A percentile compares a stretch with the other conserved stretches of the same genome.
Conservation (phyloP, 148 eudicot genomes). For the Mesembryanthemum crystallinum region DNA sequence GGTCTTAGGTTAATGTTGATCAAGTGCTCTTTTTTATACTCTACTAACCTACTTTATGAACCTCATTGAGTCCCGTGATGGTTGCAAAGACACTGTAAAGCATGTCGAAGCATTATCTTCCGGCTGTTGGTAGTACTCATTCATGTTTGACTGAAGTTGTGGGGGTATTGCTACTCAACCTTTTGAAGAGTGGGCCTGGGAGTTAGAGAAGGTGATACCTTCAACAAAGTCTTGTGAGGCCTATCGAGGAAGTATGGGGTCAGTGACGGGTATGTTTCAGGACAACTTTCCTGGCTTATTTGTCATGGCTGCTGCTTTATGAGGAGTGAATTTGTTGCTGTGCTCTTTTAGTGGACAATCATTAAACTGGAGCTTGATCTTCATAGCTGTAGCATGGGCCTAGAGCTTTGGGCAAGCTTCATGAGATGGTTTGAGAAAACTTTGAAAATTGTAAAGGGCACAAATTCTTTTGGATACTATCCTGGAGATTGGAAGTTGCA, state of each 20-base stretch:
- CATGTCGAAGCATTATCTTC: neutral
- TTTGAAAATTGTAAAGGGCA: neutral
- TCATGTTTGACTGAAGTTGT: neutral
- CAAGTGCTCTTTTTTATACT: neutral
- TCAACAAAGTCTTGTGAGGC: neutral
- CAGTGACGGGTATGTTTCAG: neutral
- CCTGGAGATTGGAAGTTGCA: neutral
- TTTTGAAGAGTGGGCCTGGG: neutral
- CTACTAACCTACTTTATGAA: neutral
- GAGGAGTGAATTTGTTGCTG: neutral
- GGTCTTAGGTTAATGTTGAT: neutral
- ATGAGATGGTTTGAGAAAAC: neutral
- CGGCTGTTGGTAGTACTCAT: neutral
- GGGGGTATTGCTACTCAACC: neutral
- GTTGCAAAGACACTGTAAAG: neutral
- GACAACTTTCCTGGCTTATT: neutral
- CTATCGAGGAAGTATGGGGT: neutral
- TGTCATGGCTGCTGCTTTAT: neutral
- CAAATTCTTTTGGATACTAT: neutral
- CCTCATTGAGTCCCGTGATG: neutral
- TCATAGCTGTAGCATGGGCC: neutral
- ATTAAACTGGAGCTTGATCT: neutral
- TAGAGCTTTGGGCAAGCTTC: neutral
- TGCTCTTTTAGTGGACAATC: neutral
- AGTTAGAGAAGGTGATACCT: neutral